These are phyloP conservation scores for Candida glucosophila DNA, from an alignment of 1,139 yeast species.

Conservation along the genomic window DNA sequence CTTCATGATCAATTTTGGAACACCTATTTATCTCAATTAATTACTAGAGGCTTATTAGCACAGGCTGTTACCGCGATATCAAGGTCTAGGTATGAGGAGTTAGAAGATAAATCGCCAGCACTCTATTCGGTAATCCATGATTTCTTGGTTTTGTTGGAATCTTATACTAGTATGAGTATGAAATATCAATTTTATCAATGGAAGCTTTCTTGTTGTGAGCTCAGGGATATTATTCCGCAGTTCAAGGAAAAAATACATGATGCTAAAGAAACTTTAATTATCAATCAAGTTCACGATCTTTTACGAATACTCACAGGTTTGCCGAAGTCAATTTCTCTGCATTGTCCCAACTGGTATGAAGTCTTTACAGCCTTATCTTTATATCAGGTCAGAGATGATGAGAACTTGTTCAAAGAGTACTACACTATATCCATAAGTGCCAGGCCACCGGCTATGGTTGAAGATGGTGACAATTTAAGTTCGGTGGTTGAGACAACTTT, in stretches of 20 bases:
- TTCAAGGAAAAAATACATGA: constrained; percentile 14
- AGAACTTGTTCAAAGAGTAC: constrained; percentile 23
- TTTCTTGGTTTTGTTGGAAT: constrained; percentile 28
- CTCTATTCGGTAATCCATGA: constrained; percentile 39
- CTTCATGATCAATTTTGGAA: constrained; percentile 59
- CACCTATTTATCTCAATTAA: constrained; percentile 43
- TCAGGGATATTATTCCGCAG: constrained; percentile 32
- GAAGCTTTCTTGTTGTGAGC: constrained; percentile 43
- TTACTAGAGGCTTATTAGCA: constrained; percentile 54
- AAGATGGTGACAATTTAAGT: constrained; percentile 17
- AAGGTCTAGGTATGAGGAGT: constrained; percentile 31
- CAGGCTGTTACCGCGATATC: constrained; percentile 45
- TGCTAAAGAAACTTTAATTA: constrained; percentile 15
- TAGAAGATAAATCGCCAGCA: constrained; percentile 19
- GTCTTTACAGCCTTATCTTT: constrained; percentile 51
- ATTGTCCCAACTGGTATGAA: constrained; percentile 64
- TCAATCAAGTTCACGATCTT: constrained; percentile 35
- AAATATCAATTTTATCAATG: constrained; percentile 39
- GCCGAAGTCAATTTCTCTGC: constrained; percentile 38
- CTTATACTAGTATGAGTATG: constrained; percentile 33
- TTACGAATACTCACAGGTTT: constrained; percentile 45
- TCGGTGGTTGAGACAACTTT: constrained; percentile 49
- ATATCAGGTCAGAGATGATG: constrained; percentile 48
- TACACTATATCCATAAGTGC: constrained; percentile 24
- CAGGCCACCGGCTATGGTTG: constrained; percentile 20